Percentiles rank a stretch among this genome's conserved stretches.
These are phyloP conservation scores for Raphidocelis subcapitata DNA, from an alignment of 139 green algal genomes.

Conservation along the genomic window DNA sequence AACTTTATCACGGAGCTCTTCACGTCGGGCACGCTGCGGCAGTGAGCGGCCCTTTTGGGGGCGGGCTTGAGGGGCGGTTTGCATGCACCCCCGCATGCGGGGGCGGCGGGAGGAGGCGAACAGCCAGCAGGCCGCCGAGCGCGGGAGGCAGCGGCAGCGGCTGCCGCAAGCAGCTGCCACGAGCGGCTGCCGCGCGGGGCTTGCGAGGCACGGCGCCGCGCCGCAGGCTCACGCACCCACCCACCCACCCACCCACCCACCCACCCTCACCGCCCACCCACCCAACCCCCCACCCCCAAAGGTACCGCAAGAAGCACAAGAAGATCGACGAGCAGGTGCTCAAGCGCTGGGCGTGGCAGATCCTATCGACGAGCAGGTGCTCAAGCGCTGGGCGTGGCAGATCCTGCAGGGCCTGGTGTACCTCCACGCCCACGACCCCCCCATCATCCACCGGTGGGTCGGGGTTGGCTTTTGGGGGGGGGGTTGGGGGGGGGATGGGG, in stretches of 20 bases:
- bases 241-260: too few species aligned
- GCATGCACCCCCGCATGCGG: too few species aligned
- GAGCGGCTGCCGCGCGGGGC: too few species aligned
- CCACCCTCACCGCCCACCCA: too few species aligned
- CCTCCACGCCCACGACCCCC: conserved; percentile 82
- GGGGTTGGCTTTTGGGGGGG: too few species aligned
- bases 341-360: conserved; percentile 94
- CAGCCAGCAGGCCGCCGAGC: too few species aligned
- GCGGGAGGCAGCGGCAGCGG: neutral
- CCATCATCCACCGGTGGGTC: conserved; percentile 51
- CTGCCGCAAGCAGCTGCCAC: too few species aligned
- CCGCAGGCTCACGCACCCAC: too few species aligned
- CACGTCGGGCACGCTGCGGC: conserved; percentile 87
- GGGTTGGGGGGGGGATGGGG: too few species aligned
- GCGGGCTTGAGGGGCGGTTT: neutral
- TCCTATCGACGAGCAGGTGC: too few species aligned
- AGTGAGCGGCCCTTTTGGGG: conserved; percentile 51
- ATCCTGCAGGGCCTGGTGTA: conserved; percentile 96
- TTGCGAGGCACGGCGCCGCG: too few species aligned
- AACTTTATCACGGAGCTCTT: conserved; percentile 99
- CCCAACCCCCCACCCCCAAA: conserved; percentile 17
- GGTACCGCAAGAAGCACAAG: conserved; percentile 95
- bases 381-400: conserved; percentile 93
- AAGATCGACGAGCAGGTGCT: conserved; percentile 84
- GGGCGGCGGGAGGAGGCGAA: too few species aligned